phyloP scores from a whole-genome alignment of 164 flowering plant genomes.

The Malania oleifera region DNA sequence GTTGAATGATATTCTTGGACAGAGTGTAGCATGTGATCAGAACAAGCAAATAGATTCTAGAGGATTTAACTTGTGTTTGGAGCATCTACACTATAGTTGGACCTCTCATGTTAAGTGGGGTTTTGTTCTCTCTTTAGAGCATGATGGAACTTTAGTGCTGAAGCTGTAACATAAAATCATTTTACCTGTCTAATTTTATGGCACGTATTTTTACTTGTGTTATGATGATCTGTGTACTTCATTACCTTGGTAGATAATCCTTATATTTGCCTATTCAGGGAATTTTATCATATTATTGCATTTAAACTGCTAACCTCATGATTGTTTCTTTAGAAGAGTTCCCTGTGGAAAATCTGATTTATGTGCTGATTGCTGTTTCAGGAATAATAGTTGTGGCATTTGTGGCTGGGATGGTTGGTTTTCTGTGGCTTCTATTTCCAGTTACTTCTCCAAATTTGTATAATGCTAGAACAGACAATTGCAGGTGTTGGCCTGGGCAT shows the following conservation, averaged over 20 bases:
- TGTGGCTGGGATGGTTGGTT: slow-evolving; percentile 45
- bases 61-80: no score
- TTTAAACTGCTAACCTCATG: not conserved
- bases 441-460: slow-evolving; percentile 53
- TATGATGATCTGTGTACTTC: not conserved
- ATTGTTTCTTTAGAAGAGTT: not conserved
- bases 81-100: no score
- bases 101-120: no score
- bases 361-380: slow-evolving; percentile 24
- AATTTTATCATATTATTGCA: not conserved
- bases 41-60: no score
- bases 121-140: no score
- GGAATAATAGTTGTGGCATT: slow-evolving; percentile 51
- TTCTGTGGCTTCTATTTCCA: slow-evolving; percentile 62
- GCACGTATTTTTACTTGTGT: no score
- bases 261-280: not conserved
- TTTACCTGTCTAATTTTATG: not conserved
- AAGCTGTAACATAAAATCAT: not conserved
- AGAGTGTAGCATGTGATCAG: no score
- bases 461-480: slow-evolving; percentile 43
- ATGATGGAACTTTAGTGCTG: no score
- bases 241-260: not conserved
- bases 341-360: not conserved
- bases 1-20: no score
- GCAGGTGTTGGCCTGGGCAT: slow-evolving; percentile 72